Base-by-base conservation (phyloP, 371 early-diverging fungal genomes). In the Coemansia sp. region DNA sequence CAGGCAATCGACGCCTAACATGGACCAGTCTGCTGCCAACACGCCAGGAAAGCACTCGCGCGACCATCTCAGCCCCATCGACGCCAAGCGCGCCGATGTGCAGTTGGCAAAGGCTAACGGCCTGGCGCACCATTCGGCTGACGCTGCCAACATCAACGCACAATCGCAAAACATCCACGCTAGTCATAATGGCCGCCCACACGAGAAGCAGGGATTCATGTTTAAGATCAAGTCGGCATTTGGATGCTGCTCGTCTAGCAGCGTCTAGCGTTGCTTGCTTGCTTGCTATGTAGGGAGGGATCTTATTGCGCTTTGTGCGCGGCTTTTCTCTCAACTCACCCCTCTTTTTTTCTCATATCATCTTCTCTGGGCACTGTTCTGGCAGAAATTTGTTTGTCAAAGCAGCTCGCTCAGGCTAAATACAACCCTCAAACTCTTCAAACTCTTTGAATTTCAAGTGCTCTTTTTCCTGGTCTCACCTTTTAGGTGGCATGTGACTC, bases 221-320 rank as follows among this genome's bases (percentile, higher is more conserved):
- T 75, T 75, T 51, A 75, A 75, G 75, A 60, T 75, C 53, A 75
- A 71, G 64, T 71, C 75, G 63, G 75, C 67, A 18, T 75, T 75
- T 52, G 71, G 71, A 21, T 75, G 75, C 67, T 75, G 75, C 67
- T 75, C 75, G 50, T 75, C 75, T 5, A 75, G 75, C 75, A 75
- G 75, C 53, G 75, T 64, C 53, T 75, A 53, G 23, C 9, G 51
- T 9, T 8, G 51, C 25, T 2, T 28, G 28, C 14, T 51, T 23
- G 51, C 23, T 21, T 51, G 23, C 51, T 51, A n/a, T 18, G 23
- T 18, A 51, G 23, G 51, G 21, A 51, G 51, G 23, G 18, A 51
- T 51, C 23, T n/a, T 18, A 12, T n/a, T 18, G 8, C 1, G 5
- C 5, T 16, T 1, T n/a, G 37, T 21, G n/a, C n/a, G 50, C 28